These are phyloP conservation scores for Rhodamnia rubescens DNA, from an alignment of 345 rosid genomes.

Conservation along the genomic window DNA sequence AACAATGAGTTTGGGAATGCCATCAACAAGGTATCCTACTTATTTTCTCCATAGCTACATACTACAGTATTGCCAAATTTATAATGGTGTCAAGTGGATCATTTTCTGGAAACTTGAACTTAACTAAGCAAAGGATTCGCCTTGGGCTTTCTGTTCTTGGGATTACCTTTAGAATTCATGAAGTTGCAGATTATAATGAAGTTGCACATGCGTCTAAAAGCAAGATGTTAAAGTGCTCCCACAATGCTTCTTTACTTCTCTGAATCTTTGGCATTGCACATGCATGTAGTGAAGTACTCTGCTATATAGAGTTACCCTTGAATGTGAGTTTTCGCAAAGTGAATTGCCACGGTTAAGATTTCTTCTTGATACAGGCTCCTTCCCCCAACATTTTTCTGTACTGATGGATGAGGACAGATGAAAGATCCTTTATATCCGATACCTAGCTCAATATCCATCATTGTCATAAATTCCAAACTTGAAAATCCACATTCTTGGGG, in stretches of 20 bases:
- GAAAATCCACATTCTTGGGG: not conserved
- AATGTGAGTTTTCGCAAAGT: not conserved
- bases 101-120: not conserved
- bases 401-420: not conserved
- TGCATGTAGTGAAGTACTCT: not conserved
- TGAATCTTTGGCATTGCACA: not conserved
- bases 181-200: not conserved
- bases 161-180: not conserved
- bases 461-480: not conserved
- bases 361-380: not conserved
- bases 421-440: not conserved
- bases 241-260: not conserved
- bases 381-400: not conserved
- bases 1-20: slow-evolving; percentile 56
- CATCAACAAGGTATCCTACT: slow-evolving; percentile 52
- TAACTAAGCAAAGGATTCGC: not conserved
- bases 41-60: not conserved
- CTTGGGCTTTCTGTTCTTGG: not conserved
- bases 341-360: not conserved
- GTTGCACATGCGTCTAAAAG: not conserved
- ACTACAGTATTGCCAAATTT: not conserved
- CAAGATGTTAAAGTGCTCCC: not conserved
- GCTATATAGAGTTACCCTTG: not conserved
- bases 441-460: not conserved
- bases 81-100: not conserved